These are phyloP conservation scores for Phaeosphaeria sp. DNA, from an alignment of 2,329 filamentous ascomycete genomes.

Conservation along the genomic window DNA sequence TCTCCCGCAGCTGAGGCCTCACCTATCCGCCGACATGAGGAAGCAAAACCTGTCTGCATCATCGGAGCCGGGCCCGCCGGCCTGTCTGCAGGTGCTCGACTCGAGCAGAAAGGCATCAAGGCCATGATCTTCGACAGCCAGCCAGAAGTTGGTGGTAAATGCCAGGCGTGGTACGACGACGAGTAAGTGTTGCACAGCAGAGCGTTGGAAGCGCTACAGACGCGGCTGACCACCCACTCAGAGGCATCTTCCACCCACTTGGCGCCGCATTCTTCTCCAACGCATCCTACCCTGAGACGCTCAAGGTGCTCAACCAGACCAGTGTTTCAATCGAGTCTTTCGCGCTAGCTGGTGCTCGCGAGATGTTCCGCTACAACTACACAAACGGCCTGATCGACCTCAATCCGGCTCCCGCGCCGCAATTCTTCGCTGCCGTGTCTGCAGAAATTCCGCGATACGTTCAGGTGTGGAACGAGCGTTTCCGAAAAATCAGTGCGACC, in stretches of 20 bases:
- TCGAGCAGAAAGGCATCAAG: constrained; percentile 44
- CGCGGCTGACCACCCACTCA: constrained; percentile 44
- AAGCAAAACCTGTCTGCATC: constrained; percentile 43
- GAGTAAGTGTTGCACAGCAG: constrained; percentile 42
- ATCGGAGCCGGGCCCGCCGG: constrained; percentile 48
- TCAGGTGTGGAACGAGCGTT: constrained; percentile 40
- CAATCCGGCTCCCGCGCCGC: constrained; percentile 26
- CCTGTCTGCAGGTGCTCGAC: constrained; percentile 40
- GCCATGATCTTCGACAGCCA: constrained; percentile 47
- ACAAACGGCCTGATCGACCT: constrained; percentile 34
- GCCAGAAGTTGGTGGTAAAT: constrained; percentile 45
- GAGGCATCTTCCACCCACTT: constrained; percentile 48
- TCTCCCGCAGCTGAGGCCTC: constrained; percentile 33
- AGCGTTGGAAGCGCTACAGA: constrained; percentile 15
- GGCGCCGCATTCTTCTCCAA: constrained; percentile 50
- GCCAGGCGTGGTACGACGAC: constrained; percentile 47
- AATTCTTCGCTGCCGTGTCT: constrained; percentile 31
- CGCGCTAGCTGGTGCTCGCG: constrained; percentile 38
- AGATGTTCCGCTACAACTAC: constrained; percentile 44
- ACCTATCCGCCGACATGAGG: constrained; percentile 29
- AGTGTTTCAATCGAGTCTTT: constrained; percentile 42
- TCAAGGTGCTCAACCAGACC: constrained; percentile 43
- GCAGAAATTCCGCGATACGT: constrained; percentile 45
- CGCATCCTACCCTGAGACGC: constrained; percentile 42
- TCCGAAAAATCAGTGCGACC: constrained; percentile 39